Percentiles rank a stretch among this genome's conserved stretches.
Conservation (phyloP, 768 basidiomycete genomes). For the Favolaschia claudopus region DNA sequence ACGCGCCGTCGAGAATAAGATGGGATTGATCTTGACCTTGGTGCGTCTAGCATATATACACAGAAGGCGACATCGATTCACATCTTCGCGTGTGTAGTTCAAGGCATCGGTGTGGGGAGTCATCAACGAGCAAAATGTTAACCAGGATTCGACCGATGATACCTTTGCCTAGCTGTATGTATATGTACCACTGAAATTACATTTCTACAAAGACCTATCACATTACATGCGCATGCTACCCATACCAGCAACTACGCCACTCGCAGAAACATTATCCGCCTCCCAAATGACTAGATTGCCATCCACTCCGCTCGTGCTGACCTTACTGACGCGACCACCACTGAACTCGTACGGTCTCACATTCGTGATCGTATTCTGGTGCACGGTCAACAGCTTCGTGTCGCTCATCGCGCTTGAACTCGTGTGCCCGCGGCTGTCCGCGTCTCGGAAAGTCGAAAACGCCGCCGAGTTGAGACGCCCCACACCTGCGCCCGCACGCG, state of each 20-base stretch:
- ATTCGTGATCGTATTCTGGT: conserved; percentile 98
- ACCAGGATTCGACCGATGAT: conserved; percentile 35
- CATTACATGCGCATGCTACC: conserved; percentile 53
- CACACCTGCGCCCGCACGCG: conserved; percentile 55
- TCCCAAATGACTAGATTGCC: conserved; percentile 94
- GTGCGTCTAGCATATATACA: conserved; percentile 50
- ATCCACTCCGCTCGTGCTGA: conserved; percentile 94
- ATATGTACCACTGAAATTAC: conserved; percentile 21
- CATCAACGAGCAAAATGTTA: conserved; percentile 76
- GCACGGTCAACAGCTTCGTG: conserved; percentile 87
- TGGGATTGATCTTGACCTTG: conserved; percentile 93
- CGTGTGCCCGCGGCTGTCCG: conserved; percentile 78
- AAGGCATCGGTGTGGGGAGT: conserved; percentile 97
- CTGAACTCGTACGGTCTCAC: conserved; percentile 76
- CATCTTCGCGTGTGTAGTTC: conserved; percentile 60
- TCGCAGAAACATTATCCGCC: conserved; percentile 60
- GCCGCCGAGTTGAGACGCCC: conserved; percentile 92
- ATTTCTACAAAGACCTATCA: conserved; percentile 29
- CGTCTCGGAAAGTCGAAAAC: conserved; percentile 92
- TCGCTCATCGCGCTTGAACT: conserved; percentile 41
- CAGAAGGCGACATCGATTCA: neutral
- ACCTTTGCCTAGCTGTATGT: conserved; percentile 9
- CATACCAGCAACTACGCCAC: conserved; percentile 53
- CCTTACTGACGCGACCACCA: conserved; percentile 67
- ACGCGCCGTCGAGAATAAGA: conserved; percentile 87